These are phyloP conservation scores for Aspergillus sp. DNA, from an alignment of 2,329 filamentous ascomycete genomes.

Conservation along the genomic window DNA sequence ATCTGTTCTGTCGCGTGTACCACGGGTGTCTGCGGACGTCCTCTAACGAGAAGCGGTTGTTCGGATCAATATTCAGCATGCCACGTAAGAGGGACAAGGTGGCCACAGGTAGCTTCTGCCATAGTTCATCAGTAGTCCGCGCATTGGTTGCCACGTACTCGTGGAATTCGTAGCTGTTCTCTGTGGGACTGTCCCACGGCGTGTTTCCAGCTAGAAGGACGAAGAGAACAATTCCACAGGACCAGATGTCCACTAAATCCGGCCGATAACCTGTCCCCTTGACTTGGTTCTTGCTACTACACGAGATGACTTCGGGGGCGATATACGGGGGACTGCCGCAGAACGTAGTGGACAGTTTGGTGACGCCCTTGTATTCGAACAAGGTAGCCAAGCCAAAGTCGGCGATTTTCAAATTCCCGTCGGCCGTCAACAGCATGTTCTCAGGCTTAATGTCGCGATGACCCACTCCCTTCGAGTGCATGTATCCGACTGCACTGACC, in stretches of 20 bases:
- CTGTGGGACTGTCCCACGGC: slow-evolving; percentile 91
- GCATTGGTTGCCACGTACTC: slow-evolving; percentile 80
- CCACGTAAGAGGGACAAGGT: slow-evolving; percentile 81
- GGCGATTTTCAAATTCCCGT: slow-evolving; percentile 87
- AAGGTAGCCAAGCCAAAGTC: slow-evolving; percentile 95
- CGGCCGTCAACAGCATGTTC: slow-evolving; percentile 83
- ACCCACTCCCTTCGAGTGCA: slow-evolving; percentile 93
- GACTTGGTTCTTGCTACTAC: slow-evolving; percentile 49
- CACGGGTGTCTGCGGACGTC: slow-evolving; percentile 89
- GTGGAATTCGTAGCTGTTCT: slow-evolving; percentile 82
- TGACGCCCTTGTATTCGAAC: slow-evolving; percentile 82
- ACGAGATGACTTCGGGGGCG: slow-evolving; percentile 78
- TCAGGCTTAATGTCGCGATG: slow-evolving; percentile 92
- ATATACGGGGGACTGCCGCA: slow-evolving; percentile 97
- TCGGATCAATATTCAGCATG: slow-evolving; percentile 82
- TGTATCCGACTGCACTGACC: slow-evolving; percentile 84
- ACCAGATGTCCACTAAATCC: slow-evolving; percentile 91
- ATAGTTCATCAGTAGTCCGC: slow-evolving; percentile 80
- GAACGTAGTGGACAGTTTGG: slow-evolving; percentile 80
- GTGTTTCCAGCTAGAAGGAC: slow-evolving; percentile 94
- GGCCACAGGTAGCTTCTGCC: slow-evolving; percentile 71
- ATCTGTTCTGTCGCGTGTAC: slow-evolving; percentile 81
- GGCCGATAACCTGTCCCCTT: slow-evolving; percentile 53
- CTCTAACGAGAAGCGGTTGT: slow-evolving; percentile 76
- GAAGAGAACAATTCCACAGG: slow-evolving; percentile 95